Base-by-base conservation (phyloP, 1,284 basidiomycete species). In the Blastosporella zonata region DNA sequence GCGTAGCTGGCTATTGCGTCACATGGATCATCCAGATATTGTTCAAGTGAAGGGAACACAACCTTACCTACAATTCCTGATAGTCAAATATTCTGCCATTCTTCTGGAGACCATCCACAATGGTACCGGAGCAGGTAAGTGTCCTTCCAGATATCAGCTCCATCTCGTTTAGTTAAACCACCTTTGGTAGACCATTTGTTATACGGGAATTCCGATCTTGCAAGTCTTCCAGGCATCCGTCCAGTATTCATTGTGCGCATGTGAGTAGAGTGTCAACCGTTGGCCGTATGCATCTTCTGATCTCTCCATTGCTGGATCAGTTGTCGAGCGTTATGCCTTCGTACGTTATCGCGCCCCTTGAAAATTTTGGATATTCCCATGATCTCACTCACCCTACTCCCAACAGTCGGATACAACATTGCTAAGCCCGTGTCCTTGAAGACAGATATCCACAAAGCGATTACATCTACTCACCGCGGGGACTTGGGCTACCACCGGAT, bases 371-470 rank as follows among this genome's bases (percentile, higher is more conserved):
- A n/a, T n/a, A n/a, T n/a, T 35, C 29, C 13, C 38, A 20, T 46
- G 8, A 12, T 39, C 10, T 18, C 23, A 38, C 27, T 31, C n/a
- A 15, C 7, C 23, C 37, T 17, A 31, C 35, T n/a, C 27, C 29
- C 18, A 31, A 31, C 38, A 74, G 73, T 75, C 45, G 74, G 73
- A 0, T 73, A 71, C 52, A 75, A 77, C 46, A 55, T 67, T 10
- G 46, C 46, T 6, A 55, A 62, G 25, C n/a, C n/a, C n/a, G n/a
- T 5, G 13, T 12, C 9, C 0, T 40, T 71, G 7, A 59, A 63
- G 18, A 40, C 51, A 2, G 49, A 60, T 1, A 70, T 75, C 6
- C 10, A 58, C 3, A 43, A 46, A 7, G 53, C 58, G 0, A 56
- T 72, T n/a, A 61, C 54, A 10, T 59, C 63, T 0, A 40, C 72